Evolutionary conservation across 2,329 filamentous ascomycete genomes (phyloP).

Genomic region (Aciculosporium take): DNA sequence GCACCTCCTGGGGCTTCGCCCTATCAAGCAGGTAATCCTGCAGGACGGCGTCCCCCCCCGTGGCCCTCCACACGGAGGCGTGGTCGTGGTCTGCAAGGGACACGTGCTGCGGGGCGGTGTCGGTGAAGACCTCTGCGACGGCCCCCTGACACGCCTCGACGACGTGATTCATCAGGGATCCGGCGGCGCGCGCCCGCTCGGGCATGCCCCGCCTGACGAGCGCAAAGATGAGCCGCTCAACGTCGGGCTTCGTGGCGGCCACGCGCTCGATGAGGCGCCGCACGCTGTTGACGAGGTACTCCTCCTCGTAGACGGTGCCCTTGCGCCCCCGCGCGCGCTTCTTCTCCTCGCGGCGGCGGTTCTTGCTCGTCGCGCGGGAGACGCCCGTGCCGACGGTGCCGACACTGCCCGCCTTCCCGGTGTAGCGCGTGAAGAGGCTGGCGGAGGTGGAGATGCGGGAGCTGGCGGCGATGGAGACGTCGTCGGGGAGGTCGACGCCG

Average conservation of each 20-base stretch:
- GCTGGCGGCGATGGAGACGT: conserved; percentile 73
- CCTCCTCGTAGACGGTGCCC: conserved; percentile 94
- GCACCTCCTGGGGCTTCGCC: conserved; percentile 31
- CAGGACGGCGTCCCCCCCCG: conserved; percentile 38
- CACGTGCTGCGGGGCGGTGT: conserved; percentile 7
- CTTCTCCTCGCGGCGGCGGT: conserved; percentile 77
- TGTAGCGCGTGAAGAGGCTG: conserved; percentile 90
- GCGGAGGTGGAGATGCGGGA: conserved; percentile 70
- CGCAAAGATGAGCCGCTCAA: conserved; percentile 59
- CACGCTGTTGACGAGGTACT: conserved; percentile 85
- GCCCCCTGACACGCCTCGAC: conserved; percentile 52
- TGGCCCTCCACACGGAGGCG: conserved; percentile 18
- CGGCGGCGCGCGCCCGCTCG: conserved; percentile 68
- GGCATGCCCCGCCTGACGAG: conserved; percentile 71
- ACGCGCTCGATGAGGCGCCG: conserved; percentile 71
- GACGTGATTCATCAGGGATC: conserved; percentile 60
- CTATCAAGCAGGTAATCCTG: conserved; percentile 34
- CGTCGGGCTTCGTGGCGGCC: conserved; percentile 57
- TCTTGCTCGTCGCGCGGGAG: conserved; percentile 72
- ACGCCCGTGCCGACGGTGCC: conserved; percentile 60
- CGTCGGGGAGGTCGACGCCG: conserved; percentile 67
- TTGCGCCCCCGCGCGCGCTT: conserved; percentile 92
- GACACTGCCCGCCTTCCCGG: conserved; percentile 48
- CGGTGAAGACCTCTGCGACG: conserved; percentile 54
- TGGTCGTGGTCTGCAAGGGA: conserved; percentile 9